These are phyloP conservation scores for Physcia stellaris DNA, from an alignment of 495 filamentous ascomycete species.

Conservation along the genomic window DNA sequence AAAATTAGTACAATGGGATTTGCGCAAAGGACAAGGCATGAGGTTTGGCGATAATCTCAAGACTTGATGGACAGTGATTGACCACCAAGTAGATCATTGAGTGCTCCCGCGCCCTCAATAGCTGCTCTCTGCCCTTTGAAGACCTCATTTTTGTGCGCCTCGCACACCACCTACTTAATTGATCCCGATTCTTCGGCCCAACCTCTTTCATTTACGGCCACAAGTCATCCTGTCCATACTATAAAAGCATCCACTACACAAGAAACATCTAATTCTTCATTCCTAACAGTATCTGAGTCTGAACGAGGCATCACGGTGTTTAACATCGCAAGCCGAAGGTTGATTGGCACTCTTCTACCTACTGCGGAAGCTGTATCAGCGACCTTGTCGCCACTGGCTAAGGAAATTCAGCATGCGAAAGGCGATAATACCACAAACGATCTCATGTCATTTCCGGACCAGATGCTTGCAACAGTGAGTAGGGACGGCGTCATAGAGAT, in stretches of 20 bases:
- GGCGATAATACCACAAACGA: too few species aligned
- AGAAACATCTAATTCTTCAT: constrained; percentile 23
- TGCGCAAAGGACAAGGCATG: constrained; percentile 30
- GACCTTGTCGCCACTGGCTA: too few species aligned
- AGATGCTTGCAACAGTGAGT: constrained; percentile 37
- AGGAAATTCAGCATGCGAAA: too few species aligned
- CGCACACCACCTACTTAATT: constrained; percentile 39
- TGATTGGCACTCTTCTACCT: constrained; percentile 35
- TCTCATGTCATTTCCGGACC: constrained; percentile 13
- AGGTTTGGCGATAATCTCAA: constrained; percentile 27
- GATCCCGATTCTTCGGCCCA: constrained; percentile 30
- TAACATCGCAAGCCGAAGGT: constrained; percentile 27
- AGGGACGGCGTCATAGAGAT: constrained; percentile 41
- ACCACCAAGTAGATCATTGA: constrained; percentile 26
- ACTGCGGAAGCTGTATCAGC: too few species aligned
- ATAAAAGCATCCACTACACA: constrained; percentile 29
- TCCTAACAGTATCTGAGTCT: constrained; percentile 34
- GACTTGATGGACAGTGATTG: constrained; percentile 7
- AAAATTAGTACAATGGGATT: constrained; percentile 47
- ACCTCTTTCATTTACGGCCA: constrained; percentile 34
- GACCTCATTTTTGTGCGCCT: constrained; percentile 38
- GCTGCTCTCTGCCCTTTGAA: constrained; percentile 23
- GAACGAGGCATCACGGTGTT: constrained; percentile 45
- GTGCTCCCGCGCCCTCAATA: constrained; percentile 33
- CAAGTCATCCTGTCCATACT: constrained; percentile 38